These are phyloP conservation scores for Crepidotus variabilis DNA, from an alignment of 768 basidiomycete genomes.

Conservation along the genomic window DNA sequence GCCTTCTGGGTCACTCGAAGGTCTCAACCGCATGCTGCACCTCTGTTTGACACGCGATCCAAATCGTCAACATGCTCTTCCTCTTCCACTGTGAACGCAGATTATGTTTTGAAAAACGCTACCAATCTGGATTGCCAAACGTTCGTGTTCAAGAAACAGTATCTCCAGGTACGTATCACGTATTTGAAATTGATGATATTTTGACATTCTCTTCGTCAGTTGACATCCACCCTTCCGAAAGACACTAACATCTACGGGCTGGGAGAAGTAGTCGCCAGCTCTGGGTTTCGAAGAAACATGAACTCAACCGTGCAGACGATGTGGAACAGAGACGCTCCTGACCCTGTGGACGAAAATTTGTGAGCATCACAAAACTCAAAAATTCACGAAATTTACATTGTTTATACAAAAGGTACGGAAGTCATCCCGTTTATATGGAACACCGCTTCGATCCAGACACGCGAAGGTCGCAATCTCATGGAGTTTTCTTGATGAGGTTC, in stretches of 20 bases:
- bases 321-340: slow-evolving; percentile 61
- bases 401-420: slow-evolving; percentile 50
- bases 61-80: slow-evolving; percentile 58
- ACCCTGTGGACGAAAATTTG: slow-evolving; percentile 68
- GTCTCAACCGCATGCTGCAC: slow-evolving; percentile 46
- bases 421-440: slow-evolving; percentile 69
- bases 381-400: no score
- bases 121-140: slow-evolving; percentile 62
- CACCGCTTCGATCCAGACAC: slow-evolving; percentile 59
- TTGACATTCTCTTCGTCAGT: not conserved
- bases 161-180: slow-evolving; percentile 55
- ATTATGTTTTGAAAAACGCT: slow-evolving; percentile 32
- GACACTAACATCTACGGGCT: slow-evolving; percentile 75
- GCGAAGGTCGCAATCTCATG: slow-evolving; percentile 58
- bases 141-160: slow-evolving; percentile 77
- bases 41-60: slow-evolving; percentile 69
- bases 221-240: slow-evolving; percentile 63
- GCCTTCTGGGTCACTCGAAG: slow-evolving; percentile 79
- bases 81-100: slow-evolving; percentile 45
- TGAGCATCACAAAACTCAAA: slow-evolving; percentile 24
- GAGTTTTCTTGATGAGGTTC: slow-evolving; percentile 71
- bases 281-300: slow-evolving; percentile 63
- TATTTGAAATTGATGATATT: not conserved
- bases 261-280: slow-evolving; percentile 68
- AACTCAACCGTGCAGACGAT: slow-evolving; percentile 59